Conservation (phyloP, 169 alveolate genomes). For the Eimeria falciformis region DNA sequence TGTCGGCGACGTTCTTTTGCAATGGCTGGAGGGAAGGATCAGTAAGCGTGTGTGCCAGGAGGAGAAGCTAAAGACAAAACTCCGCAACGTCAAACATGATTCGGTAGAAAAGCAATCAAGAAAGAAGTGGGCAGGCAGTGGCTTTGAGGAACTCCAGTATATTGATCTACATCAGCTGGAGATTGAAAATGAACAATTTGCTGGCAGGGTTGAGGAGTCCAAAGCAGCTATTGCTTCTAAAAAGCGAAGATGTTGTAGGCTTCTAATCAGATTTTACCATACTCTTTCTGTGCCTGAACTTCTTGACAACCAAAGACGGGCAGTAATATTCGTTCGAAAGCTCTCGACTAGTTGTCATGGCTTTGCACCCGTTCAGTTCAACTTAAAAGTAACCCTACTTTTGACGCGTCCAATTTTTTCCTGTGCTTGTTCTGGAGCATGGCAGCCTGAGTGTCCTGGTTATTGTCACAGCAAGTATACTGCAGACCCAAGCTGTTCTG, state of each 20-base stretch:
- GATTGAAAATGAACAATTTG: slow-evolving; percentile 94
- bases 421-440: no score
- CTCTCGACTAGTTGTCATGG: no score
- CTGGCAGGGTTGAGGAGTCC: slow-evolving; percentile 92
- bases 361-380: no score
- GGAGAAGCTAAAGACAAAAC: slow-evolving; percentile 86
- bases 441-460: no score
- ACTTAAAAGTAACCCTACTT: no score
- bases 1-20: slow-evolving; percentile 91
- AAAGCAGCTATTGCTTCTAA: slow-evolving; percentile 87
- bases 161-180: slow-evolving; percentile 94
- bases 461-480: no score
- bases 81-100: slow-evolving; percentile 81
- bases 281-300: no score
- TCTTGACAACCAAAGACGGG: no score
- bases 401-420: no score
- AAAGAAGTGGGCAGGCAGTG: slow-evolving; percentile 80
- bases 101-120: slow-evolving; percentile 84
- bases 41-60: slow-evolving; percentile 86
- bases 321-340: no score
- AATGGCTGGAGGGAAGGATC: slow-evolving; percentile 90
- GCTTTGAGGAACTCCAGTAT: slow-evolving; percentile 88
- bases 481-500: no score
- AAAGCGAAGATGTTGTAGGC: slow-evolving; percentile 87
- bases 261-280: no score